phyloP scores from a whole-genome alignment of 805 yeast species.

The Hemisphaericaspora nanyangensis region DNA sequence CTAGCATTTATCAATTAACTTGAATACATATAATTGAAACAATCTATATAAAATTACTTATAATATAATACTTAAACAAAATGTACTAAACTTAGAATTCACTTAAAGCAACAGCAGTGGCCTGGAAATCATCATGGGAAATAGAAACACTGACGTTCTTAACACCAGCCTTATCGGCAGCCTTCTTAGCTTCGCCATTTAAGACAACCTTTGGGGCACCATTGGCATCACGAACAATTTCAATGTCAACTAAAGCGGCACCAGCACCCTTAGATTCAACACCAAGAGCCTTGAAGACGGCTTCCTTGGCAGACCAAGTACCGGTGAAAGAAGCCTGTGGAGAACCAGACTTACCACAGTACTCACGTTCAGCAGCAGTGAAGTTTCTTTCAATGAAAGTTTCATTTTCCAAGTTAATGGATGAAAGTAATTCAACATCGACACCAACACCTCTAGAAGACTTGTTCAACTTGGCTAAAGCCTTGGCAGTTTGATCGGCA shows the following conservation, averaged over 20 bases:
- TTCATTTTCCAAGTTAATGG: slow-evolving; percentile 81
- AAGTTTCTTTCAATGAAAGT: slow-evolving; percentile 92
- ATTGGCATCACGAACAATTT: slow-evolving; percentile 65
- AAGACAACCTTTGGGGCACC: slow-evolving; percentile 83
- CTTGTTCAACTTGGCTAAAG: slow-evolving; percentile 55
- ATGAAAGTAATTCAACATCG: slow-evolving; percentile 85
- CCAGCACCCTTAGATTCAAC: slow-evolving; percentile 92
- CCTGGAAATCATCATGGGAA: slow-evolving; percentile 95
- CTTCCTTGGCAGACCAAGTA: slow-evolving; percentile 99
- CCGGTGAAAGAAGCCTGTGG: slow-evolving; percentile 94
- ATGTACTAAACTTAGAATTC: slow-evolving; percentile 33
- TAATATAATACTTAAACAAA: background rate
- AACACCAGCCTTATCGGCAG: slow-evolving; percentile 71
- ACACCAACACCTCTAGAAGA: slow-evolving; percentile 83
- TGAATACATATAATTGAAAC: too few relatives aligned
- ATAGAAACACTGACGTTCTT: slow-evolving; percentile 78
- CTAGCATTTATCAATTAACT: too few relatives aligned
- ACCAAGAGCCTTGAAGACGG: slow-evolving; percentile 93
- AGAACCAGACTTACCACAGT: slow-evolving; percentile 70
- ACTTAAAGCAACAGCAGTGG: slow-evolving; percentile 92
- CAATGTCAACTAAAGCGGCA: slow-evolving; percentile 88
- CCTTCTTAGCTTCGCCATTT: slow-evolving; percentile 69
- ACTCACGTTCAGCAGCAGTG: slow-evolving; percentile 72
- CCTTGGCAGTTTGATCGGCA: slow-evolving; percentile 59
- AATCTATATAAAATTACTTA: slow-evolving; percentile 1